phyloP scores from a whole-genome alignment of 192 early-diverging fungal genomes.

The Dissophora ornata region DNA sequence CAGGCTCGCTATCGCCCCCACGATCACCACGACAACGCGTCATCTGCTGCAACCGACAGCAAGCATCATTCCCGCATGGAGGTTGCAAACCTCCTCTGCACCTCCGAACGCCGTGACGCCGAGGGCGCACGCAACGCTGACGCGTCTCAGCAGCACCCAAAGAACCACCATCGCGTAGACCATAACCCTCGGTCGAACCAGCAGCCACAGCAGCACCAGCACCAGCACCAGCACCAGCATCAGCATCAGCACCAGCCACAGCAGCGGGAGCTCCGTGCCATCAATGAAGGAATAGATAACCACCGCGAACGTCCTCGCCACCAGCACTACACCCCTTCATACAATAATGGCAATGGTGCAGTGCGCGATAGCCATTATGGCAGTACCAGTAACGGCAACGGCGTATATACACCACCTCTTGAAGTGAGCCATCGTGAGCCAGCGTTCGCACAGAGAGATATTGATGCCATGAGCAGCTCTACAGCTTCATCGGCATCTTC shows the following conservation, averaged over 20 bases:
- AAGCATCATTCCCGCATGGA: conserved; percentile 37
- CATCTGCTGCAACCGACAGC: not conserved
- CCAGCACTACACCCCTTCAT: not conserved
- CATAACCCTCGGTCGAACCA: not conserved
- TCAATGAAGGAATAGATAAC: conserved; percentile 30
- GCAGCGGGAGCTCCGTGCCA: conserved; percentile 30
- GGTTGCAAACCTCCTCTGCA: conserved; percentile 41
- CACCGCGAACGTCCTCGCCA: not conserved
- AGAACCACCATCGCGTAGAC: not conserved
- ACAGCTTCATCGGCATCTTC: not conserved
- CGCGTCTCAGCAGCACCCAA: conserved; percentile 2
- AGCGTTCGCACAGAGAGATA: not conserved
- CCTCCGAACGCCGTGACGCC: not conserved
- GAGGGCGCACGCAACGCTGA: not conserved
- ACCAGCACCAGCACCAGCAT: not conserved
- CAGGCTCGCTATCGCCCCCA: conserved; percentile 3
- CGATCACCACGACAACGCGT: conserved; percentile 1
- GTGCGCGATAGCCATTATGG: conserved; percentile 1
- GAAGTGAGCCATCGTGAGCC: conserved; percentile 7
- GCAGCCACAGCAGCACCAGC: not conserved
- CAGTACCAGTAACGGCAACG: not conserved
- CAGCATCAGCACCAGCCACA: conserved; percentile 4
- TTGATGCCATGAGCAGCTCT: conserved; percentile 10
- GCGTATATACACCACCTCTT: conserved; percentile 2
- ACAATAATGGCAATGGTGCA: not conserved